phyloP scores from a whole-genome alignment of 352 stramenopile genomes.

The Phytophthora sansomeana region DNA sequence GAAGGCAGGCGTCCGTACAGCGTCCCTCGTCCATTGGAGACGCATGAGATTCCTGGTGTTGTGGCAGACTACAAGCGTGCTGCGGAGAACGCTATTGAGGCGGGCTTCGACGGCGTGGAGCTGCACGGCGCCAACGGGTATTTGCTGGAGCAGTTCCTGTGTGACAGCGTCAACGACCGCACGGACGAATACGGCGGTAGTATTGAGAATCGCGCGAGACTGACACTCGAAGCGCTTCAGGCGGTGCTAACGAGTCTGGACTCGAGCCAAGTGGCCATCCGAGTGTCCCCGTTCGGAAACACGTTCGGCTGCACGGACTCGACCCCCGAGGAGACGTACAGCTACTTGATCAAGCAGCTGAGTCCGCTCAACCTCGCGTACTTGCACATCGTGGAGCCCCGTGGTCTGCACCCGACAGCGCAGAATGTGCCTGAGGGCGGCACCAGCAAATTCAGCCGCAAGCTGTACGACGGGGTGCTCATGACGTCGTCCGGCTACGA shows the following conservation, averaged over 20 bases:
- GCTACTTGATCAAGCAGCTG: conserved; percentile 44
- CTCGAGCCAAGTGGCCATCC: conserved; percentile 44
- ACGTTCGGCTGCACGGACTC: conserved; percentile 47
- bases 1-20: conserved; percentile 43
- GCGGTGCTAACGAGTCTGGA: conserved; percentile 38
- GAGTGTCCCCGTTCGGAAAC: conserved; percentile 39
- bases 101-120: conserved; percentile 40
- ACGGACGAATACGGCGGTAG: conserved; percentile 59
- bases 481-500: conserved; percentile 61
- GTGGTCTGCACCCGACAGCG: conserved; percentile 34
- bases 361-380: conserved; percentile 53
- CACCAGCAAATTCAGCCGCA: conserved; percentile 46
- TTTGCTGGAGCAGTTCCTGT: conserved; percentile 44
- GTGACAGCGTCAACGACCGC: conserved; percentile 32
- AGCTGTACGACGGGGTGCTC: conserved; percentile 55
- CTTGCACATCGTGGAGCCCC: conserved; percentile 60
- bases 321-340: conserved; percentile 46
- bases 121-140: conserved; percentile 41
- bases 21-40: conserved; percentile 62
- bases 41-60: conserved; percentile 74
- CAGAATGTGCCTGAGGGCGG: conserved; percentile 41
- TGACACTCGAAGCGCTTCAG: conserved; percentile 71
- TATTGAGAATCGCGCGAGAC: conserved; percentile 77
- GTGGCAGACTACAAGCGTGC: conserved; percentile 33
- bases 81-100: conserved; percentile 27